Conservation (phyloP, 2,329 filamentous ascomycete genomes). For the Stemphylium beticola region DNA sequence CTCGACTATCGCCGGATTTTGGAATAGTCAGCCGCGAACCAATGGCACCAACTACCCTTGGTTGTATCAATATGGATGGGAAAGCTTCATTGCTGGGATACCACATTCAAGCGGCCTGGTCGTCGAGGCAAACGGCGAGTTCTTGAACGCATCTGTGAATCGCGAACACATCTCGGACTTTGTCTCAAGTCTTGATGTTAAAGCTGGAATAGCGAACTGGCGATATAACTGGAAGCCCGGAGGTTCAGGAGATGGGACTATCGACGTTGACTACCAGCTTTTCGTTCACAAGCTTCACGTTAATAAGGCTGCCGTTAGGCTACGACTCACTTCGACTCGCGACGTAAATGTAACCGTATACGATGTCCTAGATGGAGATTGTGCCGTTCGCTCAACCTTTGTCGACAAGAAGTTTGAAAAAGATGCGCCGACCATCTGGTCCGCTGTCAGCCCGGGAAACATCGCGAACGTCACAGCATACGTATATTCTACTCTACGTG, state of each 20-base stretch:
- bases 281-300: slow-evolving; percentile 69
- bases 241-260: slow-evolving; percentile 50
- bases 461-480: slow-evolving; percentile 69
- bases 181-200: slow-evolving; percentile 66
- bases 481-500: slow-evolving; percentile 58
- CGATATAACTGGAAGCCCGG: slow-evolving; percentile 69
- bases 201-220: slow-evolving; percentile 68
- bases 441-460: slow-evolving; percentile 68
- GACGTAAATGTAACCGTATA: slow-evolving; percentile 65
- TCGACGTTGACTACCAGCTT: slow-evolving; percentile 69
- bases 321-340: slow-evolving; percentile 63
- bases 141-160: slow-evolving; percentile 67
- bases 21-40: slow-evolving; percentile 63
- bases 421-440: slow-evolving; percentile 63
- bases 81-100: slow-evolving; percentile 73
- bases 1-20: slow-evolving; percentile 72
- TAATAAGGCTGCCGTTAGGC: slow-evolving; percentile 66
- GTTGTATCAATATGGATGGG: slow-evolving; percentile 72
- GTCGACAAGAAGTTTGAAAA: slow-evolving; percentile 62
- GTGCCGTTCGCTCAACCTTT: slow-evolving; percentile 69
- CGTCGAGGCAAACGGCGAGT: slow-evolving; percentile 60
- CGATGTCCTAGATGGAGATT: slow-evolving; percentile 71
- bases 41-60: slow-evolving; percentile 70
- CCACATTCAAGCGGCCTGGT: slow-evolving; percentile 71
- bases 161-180: slow-evolving; percentile 66